Evolutionary conservation across 179 eudicot species (phyloP).

Genomic region (Corrigiola litoralis): DNA sequence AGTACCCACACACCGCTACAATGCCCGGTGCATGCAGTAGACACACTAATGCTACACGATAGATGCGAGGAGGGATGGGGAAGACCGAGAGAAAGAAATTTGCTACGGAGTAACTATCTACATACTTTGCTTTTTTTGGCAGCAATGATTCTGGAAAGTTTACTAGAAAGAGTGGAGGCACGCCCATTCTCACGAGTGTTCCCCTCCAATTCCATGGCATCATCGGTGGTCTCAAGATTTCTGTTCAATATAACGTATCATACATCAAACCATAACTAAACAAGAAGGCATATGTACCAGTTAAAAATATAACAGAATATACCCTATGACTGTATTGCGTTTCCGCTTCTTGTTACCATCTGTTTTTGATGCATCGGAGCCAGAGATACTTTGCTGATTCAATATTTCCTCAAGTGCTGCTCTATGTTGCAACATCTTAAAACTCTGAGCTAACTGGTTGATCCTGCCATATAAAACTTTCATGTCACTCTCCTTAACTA

Average conservation of each 20-base stretch:
- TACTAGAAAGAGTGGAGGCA: slow-evolving; percentile 33
- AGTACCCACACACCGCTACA: not conserved
- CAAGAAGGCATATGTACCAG: not conserved
- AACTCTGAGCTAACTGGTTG: slow-evolving; percentile 59
- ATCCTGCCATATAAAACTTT: slow-evolving; percentile 32
- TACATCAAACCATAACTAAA: not conserved
- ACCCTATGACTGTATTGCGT: slow-evolving; percentile 43
- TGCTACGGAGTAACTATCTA: slow-evolving; percentile 32
- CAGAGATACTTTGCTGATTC: slow-evolving; percentile 63
- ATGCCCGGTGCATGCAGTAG: not conserved
- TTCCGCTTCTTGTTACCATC: slow-evolving; percentile 31
- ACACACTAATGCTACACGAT: not conserved
- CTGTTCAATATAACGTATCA: slow-evolving; percentile 36
- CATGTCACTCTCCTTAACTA: slow-evolving; percentile 12
- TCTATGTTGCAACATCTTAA: slow-evolving; percentile 81
- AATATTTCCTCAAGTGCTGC: slow-evolving; percentile 81
- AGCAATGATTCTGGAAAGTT: slow-evolving; percentile 44
- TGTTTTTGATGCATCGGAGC: slow-evolving; percentile 38
- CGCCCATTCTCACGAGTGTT: slow-evolving; percentile 27
- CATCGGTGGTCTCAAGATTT: slow-evolving; percentile 68
- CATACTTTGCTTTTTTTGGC: slow-evolving; percentile 37
- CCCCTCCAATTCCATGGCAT: slow-evolving; percentile 45
- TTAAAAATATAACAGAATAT: slow-evolving; percentile 3
- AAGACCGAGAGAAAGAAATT: not conserved
- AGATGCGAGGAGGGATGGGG: not conserved